Percentiles rank a stretch among this genome's conserved stretches.
Evolutionary conservation across 805 yeast genomes (phyloP).

Genomic region (Yamadazyma endophytica): DNA sequence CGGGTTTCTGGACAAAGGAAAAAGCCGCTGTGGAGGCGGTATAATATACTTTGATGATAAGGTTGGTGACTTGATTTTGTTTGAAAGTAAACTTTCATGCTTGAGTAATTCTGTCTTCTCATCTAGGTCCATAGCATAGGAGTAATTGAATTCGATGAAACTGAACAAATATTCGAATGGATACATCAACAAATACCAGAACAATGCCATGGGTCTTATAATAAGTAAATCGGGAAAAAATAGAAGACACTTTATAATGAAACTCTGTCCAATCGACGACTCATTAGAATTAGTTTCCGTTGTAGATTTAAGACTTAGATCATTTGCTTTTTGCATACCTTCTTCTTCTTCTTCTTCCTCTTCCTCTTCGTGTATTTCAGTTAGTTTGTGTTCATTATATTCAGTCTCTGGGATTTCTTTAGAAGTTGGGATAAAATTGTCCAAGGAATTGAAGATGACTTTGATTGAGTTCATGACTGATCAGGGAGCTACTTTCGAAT

Average conservation of each 20-base stretch:
- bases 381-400: not conserved
- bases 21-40: conserved; percentile 43
- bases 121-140: conserved; percentile 6
- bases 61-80: conserved; percentile 39
- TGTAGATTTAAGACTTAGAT: not conserved
- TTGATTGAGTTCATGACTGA: conserved; percentile 34
- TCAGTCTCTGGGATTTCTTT: not conserved
- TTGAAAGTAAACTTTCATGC: conserved; percentile 38
- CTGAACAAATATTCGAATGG: conserved; percentile 41
- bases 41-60: conserved; percentile 38
- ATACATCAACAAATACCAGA: conserved; percentile 51
- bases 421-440: conserved; percentile 18
- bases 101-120: conserved; percentile 36
- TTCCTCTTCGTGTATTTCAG: not conserved
- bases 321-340: not conserved
- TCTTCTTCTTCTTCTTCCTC: conserved; percentile 4
- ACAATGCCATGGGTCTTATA: conserved; percentile 46
- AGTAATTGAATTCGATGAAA: conserved; percentile 7
- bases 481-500: too few species aligned
- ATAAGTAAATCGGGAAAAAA: conserved; percentile 36
- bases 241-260: conserved; percentile 2
- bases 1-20: conserved; percentile 40
- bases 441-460: conserved; percentile 29
- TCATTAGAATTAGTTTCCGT: not conserved
- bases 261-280: not conserved